Conservation (phyloP, 2,329 filamentous ascomycete genomes). For the Furcasterigmium sp. region DNA sequence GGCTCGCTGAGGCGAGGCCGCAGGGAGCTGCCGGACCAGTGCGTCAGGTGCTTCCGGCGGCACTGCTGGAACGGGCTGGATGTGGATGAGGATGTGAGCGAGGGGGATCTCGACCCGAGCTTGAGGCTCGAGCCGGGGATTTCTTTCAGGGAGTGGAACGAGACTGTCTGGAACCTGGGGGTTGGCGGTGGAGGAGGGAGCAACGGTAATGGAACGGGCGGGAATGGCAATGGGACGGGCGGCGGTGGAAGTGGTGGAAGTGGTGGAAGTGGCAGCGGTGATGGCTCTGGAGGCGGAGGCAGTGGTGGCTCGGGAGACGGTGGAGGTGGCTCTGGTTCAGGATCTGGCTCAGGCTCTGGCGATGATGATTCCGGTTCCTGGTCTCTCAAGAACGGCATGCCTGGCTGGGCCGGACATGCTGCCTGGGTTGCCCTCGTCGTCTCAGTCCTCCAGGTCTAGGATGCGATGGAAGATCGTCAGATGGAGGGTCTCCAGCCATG, state of each 20-base stretch:
- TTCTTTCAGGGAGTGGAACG: conserved; percentile 16
- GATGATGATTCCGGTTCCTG: no score
- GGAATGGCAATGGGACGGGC: not conserved
- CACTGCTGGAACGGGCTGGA: conserved; percentile 94
- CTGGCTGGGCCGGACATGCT: no score
- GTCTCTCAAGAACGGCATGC: no score
- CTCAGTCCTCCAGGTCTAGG: no score
- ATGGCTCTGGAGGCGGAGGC: not conserved
- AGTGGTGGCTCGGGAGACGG: no score
- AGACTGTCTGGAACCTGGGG: not conserved
- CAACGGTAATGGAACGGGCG: not conserved
- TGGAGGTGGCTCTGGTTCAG: no score
- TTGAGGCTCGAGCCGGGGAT: conserved; percentile 12
- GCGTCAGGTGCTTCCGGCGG: conserved; percentile 66
- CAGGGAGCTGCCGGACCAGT: conserved; percentile 64
- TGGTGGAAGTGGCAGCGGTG: not conserved
- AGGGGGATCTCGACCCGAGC: conserved; percentile 9
- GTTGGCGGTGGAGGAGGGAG: not conserved
- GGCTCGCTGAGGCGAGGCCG: conserved; percentile 69
- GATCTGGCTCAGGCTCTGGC: no score
- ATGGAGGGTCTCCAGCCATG: no score
- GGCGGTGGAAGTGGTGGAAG: not conserved
- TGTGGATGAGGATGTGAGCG: conserved; percentile 12
- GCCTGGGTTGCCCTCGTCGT: no score
- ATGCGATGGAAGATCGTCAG: no score